These are phyloP conservation scores for Colletotrichum plurivorum DNA, from an alignment of 2,329 filamentous ascomycete genomes.

Conservation along the genomic window DNA sequence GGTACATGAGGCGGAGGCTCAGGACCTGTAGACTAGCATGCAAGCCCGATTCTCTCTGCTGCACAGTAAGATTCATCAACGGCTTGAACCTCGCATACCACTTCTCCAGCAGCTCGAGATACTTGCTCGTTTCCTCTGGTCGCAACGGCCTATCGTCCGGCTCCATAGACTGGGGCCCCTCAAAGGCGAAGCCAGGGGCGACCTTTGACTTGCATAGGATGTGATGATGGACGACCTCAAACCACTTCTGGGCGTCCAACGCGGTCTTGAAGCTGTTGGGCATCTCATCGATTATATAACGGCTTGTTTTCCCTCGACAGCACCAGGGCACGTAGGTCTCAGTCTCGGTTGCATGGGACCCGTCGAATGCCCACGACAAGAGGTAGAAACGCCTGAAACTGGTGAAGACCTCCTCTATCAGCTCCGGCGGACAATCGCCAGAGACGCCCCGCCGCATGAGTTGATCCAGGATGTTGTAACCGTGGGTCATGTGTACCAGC, in stretches of 20 bases:
- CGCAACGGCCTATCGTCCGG: not conserved
- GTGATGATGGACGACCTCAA: constrained; percentile 27
- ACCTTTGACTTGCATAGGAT: constrained; percentile 18
- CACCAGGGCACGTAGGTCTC: constrained; percentile 29
- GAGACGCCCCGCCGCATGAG: not conserved
- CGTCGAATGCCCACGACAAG: constrained; percentile 24
- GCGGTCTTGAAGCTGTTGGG: constrained; percentile 7
- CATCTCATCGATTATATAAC: constrained; percentile 33
- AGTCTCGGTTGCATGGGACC: constrained; percentile 13
- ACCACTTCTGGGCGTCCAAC: constrained; percentile 21
- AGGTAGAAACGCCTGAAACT: constrained; percentile 28
- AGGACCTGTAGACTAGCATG: constrained; percentile 7
- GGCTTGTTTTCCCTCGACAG: constrained; percentile 22
- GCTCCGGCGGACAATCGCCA: constrained; percentile 15
- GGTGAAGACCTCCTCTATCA: constrained; percentile 19
- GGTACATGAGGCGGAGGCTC: constrained; percentile 10
- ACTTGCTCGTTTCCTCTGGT: constrained; percentile 24
- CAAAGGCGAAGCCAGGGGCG: constrained; percentile 38
- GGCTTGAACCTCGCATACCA: constrained; percentile 5
- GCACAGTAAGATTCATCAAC: not conserved
- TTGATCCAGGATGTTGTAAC: constrained; percentile 39
- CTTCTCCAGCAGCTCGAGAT: constrained; percentile 27
- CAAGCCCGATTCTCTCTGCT: not conserved
- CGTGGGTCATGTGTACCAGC: constrained; percentile 56
- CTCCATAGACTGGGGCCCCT: constrained; percentile 1